Percentiles rank a stretch among this genome's conserved stretches.
Conservation (phyloP, 495 filamentous ascomycete species). For the Immersiella caudata region DNA sequence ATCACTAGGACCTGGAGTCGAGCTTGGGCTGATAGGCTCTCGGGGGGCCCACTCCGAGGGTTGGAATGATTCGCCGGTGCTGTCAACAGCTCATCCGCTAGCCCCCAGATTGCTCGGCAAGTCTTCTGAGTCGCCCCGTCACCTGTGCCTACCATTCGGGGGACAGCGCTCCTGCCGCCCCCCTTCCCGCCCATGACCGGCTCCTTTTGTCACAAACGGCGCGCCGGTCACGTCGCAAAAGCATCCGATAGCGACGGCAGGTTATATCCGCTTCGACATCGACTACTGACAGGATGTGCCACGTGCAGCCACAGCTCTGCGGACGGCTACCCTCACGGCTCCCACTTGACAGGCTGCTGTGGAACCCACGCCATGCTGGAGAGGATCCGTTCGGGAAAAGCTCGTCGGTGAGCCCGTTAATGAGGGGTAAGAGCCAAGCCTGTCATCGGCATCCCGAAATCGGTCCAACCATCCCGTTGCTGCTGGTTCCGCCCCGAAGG, state of each 20-base stretch:
- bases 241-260: slow-evolving; percentile 2
- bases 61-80: slow-evolving; percentile 37
- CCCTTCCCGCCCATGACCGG: neutral
- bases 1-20: slow-evolving; percentile 11
- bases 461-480: slow-evolving; percentile 25
- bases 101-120: slow-evolving; percentile 20
- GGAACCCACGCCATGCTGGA: slow-evolving; percentile 26
- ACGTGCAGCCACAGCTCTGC: slow-evolving; percentile 37
- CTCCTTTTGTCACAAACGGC: neutral
- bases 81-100: slow-evolving; percentile 24
- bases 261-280: neutral
- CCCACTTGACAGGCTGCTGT: slow-evolving; percentile 28
- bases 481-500: neutral
- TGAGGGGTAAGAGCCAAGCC: slow-evolving; percentile 33
- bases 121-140: slow-evolving; percentile 15
- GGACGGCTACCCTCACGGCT: slow-evolving; percentile 27
- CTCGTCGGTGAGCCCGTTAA: neutral
- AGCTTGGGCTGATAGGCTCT: slow-evolving; percentile 25
- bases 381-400: slow-evolving; percentile 22
- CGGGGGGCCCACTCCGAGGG: slow-evolving; percentile 27
- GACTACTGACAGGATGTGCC: slow-evolving; percentile 22
- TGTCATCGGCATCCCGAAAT: slow-evolving; percentile 38
- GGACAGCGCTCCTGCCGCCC: neutral
- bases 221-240: neutral
- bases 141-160: neutral